Evolutionary conservation across 2,329 filamentous ascomycete species (phyloP).

Genomic region (Clonostachys chloroleuca): DNA sequence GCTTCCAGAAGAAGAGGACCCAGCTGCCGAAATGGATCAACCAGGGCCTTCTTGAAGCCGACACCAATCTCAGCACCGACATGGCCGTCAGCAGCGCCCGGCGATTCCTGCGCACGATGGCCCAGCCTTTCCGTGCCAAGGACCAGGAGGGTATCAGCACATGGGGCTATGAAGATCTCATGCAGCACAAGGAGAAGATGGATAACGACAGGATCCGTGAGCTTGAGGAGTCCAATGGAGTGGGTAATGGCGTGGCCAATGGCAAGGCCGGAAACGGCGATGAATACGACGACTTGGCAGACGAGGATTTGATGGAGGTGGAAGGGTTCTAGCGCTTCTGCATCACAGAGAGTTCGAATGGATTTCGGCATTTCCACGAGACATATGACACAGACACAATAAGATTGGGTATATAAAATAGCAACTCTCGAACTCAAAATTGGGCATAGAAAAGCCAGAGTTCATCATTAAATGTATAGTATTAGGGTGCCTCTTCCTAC

Average conservation of each 20-base stretch:
- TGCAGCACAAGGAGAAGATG: slow-evolving; percentile 71
- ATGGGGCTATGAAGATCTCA: slow-evolving; percentile 79
- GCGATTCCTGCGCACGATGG: slow-evolving; percentile 87
- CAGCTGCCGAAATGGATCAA: slow-evolving; percentile 98
- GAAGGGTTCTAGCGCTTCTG: slow-evolving; percentile 13
- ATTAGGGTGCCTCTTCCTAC: too few relatives aligned
- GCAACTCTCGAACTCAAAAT: too few relatives aligned
- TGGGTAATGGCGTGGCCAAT: slow-evolving; percentile 1
- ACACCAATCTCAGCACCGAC: slow-evolving; percentile 89
- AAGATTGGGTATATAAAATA: too few relatives aligned
- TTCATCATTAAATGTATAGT: too few relatives aligned
- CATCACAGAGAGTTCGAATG: background rate
- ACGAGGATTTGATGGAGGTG: slow-evolving; percentile 52
- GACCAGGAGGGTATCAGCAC: slow-evolving; percentile 92
- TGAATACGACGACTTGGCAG: slow-evolving; percentile 48
- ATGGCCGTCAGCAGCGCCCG: slow-evolving; percentile 89
- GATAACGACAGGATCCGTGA: slow-evolving; percentile 65
- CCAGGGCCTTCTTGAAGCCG: slow-evolving; percentile 77
- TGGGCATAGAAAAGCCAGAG: too few relatives aligned
- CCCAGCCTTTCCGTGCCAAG: slow-evolving; percentile 76
- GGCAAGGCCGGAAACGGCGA: slow-evolving; percentile 11
- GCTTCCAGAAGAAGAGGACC: slow-evolving; percentile 84
- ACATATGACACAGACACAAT: too few relatives aligned
- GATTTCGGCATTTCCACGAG: too few relatives aligned
- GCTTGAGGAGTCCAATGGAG: slow-evolving; percentile 37